Evolutionary conservation across 257 asterid genomes (phyloP), one percentile per base, ranked within the genome.

Genomic region (Ballota nigra): DNA sequence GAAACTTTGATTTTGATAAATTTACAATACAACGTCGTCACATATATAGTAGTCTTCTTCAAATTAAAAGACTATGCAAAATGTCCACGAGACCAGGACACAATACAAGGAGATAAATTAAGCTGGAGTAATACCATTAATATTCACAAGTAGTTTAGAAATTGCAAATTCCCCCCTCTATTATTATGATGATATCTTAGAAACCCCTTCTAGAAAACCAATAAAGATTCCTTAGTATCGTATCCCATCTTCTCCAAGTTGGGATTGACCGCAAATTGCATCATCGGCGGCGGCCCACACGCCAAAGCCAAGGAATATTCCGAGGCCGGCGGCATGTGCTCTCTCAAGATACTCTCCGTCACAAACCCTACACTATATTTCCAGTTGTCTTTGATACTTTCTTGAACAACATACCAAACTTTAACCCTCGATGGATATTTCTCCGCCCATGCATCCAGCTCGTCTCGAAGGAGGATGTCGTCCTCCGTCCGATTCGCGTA

Each of bases 211-310:
- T 79, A 94, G 74, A 94, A 94, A 56, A 87, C 81, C 88, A 94
- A 72, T 11, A 94, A 72, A 67, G 84, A 71, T 18, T 91, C 93
- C 86, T 88, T 88, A 2, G 84, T 68, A 72, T 89, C 82, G 60
- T 86, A 94, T 5, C 97, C 99, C 90, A 94, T 85, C 87, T 85
- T 94, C 88, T 91, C 99, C 93, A 94, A 81, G 75, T 86, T 94
- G 0, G 96, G 95, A 71, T 82, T 88, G 38, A 91, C 92, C 40
- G 97, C 97, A 56, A 91, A 88, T 52, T 94, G 95, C 74, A 94
- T 60, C 99, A 94, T 94, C 6, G 97, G 90, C 68, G 99, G 97
- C 36, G 99, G 99, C 16, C 99, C 99, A 29, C 99, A 94, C 0
- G 92, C 97, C 78, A 94, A 73, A 0, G 88, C 99, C 73, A 94